Evolutionary conservation across 169 alveolate genomes (phyloP).

Genomic region (Plasmodium billcollinsi): DNA sequence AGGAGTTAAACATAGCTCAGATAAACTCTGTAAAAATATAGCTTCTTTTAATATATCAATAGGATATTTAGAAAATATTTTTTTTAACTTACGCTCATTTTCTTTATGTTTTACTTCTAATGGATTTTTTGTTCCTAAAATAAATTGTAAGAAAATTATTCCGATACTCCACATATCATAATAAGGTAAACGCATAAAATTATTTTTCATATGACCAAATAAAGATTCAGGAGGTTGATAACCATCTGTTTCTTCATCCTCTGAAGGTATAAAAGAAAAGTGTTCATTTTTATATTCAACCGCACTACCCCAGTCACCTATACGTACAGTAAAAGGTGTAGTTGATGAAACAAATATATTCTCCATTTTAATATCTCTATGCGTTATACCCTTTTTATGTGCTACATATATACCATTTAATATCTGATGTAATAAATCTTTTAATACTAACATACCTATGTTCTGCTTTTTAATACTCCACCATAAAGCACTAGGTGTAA

Average conservation of each 20-base stretch:
- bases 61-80: slow-evolving; percentile 51
- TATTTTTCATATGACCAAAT: slow-evolving; percentile 72
- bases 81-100: slow-evolving; percentile 22
- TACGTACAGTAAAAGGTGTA: slow-evolving; percentile 70
- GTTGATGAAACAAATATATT: slow-evolving; percentile 60
- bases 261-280: slow-evolving; percentile 30
- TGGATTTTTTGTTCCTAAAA: slow-evolving; percentile 70
- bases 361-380: slow-evolving; percentile 75
- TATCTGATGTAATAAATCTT: slow-evolving; percentile 42
- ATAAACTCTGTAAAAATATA: slow-evolving; percentile 60
- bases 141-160: slow-evolving; percentile 54
- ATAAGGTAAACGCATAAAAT: slow-evolving; percentile 59
- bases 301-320: slow-evolving; percentile 78
- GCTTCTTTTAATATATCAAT: slow-evolving; percentile 49
- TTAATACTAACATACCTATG: slow-evolving; percentile 72
- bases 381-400: slow-evolving; percentile 52
- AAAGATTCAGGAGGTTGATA: slow-evolving; percentile 76
- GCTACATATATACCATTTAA: slow-evolving; percentile 69
- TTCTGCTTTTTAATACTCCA: slow-evolving; percentile 75
- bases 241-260: slow-evolving; percentile 71
- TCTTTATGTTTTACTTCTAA: slow-evolving; percentile 71
- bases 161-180: slow-evolving; percentile 77
- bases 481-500: slow-evolving; percentile 64
- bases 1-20: slow-evolving; percentile 54
- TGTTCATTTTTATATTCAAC: slow-evolving; percentile 28